A percentile compares a stretch with the other conserved stretches of the same genome.
These are phyloP conservation scores for Pelargonium myrrhifolium DNA, from an alignment of 441 rosid species.

Conservation along the genomic window DNA sequence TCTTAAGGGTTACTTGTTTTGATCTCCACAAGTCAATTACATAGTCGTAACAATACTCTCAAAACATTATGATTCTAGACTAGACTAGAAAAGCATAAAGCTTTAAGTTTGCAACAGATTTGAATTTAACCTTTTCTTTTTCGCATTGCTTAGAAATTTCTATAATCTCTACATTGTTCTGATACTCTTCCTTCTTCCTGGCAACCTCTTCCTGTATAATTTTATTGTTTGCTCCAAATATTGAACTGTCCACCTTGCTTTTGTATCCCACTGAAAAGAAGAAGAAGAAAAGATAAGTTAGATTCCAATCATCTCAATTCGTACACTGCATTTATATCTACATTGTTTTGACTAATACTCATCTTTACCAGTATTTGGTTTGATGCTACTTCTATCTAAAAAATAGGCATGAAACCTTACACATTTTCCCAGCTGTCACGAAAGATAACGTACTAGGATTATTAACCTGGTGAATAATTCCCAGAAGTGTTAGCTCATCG, in stretches of 20 bases:
- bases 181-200: conserved; percentile 35
- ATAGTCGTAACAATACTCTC: not conserved
- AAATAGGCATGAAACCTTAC: conserved; percentile 15
- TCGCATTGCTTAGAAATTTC: conserved; percentile 29
- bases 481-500: conserved; percentile 36
- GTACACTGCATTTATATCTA: not conserved
- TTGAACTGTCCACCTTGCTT: conserved; percentile 35
- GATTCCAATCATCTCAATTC: not conserved
- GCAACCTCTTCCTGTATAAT: conserved; percentile 32
- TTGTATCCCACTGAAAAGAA: conserved; percentile 43
- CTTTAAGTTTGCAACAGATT: not conserved
- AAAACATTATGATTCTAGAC: no score
- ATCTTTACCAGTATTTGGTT: not conserved
- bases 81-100: no score
- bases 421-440: conserved; percentile 24
- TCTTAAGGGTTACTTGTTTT: not conserved
- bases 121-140: conserved; percentile 27
- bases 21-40: not conserved
- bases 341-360: not conserved
- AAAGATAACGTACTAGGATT: conserved; percentile 30
- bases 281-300: not conserved
- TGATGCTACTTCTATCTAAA: no score
- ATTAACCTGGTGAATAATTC: conserved; percentile 22
- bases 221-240: conserved; percentile 36
- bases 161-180: conserved; percentile 26